Conservation (phyloP, 495 filamentous ascomycete species). For the Daldinia grandis region DNA sequence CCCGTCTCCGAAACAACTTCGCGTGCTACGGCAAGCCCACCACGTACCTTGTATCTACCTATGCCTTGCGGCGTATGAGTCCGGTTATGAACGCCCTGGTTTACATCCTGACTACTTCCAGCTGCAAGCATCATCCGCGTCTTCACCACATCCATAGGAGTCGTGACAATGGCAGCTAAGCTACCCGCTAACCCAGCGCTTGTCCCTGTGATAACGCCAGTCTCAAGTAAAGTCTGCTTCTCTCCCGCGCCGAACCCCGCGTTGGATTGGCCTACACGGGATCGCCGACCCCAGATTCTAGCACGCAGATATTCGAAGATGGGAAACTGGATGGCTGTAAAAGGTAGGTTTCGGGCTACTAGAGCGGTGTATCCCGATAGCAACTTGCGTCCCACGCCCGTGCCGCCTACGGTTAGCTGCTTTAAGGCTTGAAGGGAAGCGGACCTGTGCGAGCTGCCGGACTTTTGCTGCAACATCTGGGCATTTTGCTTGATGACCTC, state of each 20-base stretch:
- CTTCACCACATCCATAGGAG: constrained; percentile 85
- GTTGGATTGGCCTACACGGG: constrained; percentile 16
- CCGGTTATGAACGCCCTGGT: constrained; percentile 39
- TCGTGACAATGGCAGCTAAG: constrained; percentile 75
- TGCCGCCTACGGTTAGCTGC: constrained; percentile 43
- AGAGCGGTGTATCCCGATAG: constrained; percentile 85
- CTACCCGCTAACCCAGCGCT: constrained; percentile 75
- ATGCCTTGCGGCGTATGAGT: constrained; percentile 35
- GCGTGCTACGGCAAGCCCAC: constrained; percentile 64
- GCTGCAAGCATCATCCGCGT: constrained; percentile 75
- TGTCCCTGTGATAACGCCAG: constrained; percentile 71
- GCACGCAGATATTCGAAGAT: constrained; percentile 75
- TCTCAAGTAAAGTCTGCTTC: constrained; percentile 60
- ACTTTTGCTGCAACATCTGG: constrained; percentile 65
- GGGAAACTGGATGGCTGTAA: constrained; percentile 88
- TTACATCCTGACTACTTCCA: constrained; percentile 38
- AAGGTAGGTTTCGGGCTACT: constrained; percentile 81
- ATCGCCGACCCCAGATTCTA: constrained; percentile 47
- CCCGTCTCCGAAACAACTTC: constrained; percentile 71
- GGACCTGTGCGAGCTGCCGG: constrained; percentile 36
- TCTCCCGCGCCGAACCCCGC: constrained; percentile 29
- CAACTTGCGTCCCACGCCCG: constrained; percentile 52
- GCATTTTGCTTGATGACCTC: constrained; percentile 96
- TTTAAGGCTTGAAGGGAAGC: constrained; percentile 56
- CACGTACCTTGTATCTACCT: constrained; percentile 22